Base-by-base conservation (phyloP, 2,329 filamentous ascomycete species). In the Leptographium galeiforme region DNA sequence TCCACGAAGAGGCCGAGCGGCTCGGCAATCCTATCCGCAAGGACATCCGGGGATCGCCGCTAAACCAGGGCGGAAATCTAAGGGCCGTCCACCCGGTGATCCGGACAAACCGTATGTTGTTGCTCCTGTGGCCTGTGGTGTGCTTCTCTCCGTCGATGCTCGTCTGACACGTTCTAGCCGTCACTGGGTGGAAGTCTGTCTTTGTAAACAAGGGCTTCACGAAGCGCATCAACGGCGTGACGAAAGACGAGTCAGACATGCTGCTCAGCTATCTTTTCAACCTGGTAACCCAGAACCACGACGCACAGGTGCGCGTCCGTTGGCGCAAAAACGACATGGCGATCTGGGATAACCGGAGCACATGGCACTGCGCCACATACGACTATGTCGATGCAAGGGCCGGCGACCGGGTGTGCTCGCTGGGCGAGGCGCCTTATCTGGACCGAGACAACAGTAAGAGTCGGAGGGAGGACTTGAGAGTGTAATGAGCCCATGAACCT, bases 331-430 rank as follows among this genome's bases (percentile, higher is more conserved):
- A 78, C 53, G 75, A 79, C 58, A 61, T 74, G 6, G 76, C 79
- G 1, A 81, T 85, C 57, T 86, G 82, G 82, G 82, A 86, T 61
- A 85, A 85, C 60, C 66, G 73, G 50, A 72, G 66, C 34, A 74
- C 68, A 12, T 71, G 67, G 58, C 72, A 75, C 56, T 71, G 74
- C 40, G 80, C 79, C 0, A 84, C 79, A 0, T 82, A 77, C 57
- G 82, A 85, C 58, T 84, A 84, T 13, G 68, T 60, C 4, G 69
- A 67, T 8, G 68, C 68, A 1, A 62, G 71, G 4, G 64, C 65
- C n/a, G 71, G 71, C 5, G 67, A 72, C 53, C 62, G 71, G 1
- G 70, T 71, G 0, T 67, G 64, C 40, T 70, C 67, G 33, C 55
- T 73, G 41, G 71, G 71, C 14, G 71, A 73, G 61, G 68, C 67